Percentiles rank a stretch among this genome's conserved stretches.
These are phyloP conservation scores for Parastagonospora avenae DNA, from an alignment of 2,329 filamentous ascomycete species.

Conservation along the genomic window DNA sequence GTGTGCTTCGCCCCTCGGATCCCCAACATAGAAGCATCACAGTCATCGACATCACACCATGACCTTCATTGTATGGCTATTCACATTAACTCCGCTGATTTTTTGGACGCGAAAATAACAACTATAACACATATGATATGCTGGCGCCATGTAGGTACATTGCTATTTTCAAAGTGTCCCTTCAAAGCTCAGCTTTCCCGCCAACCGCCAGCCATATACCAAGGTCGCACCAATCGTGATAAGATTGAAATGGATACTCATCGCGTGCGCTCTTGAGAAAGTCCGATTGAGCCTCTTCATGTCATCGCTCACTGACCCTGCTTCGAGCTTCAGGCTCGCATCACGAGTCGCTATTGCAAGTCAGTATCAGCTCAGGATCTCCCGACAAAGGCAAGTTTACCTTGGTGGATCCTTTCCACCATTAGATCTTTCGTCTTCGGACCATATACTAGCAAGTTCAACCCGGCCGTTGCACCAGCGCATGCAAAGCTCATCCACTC, in stretches of 20 bases:
- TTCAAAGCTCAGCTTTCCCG: constrained; percentile 18
- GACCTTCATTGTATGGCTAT: too few species aligned
- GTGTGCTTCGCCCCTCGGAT: too few species aligned
- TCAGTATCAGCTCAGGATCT: background rate
- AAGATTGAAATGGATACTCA: constrained; percentile 52
- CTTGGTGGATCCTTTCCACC: constrained; percentile 41
- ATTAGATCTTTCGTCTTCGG: constrained; percentile 42
- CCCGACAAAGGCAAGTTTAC: constrained; percentile 11
- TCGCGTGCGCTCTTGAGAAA: constrained; percentile 48
- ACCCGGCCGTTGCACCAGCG: constrained; percentile 33
- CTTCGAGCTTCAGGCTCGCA: constrained; percentile 2
- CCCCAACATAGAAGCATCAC: too few species aligned
- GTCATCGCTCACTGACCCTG: constrained; percentile 11
- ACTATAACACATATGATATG: too few species aligned
- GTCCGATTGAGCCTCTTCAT: constrained; percentile 35
- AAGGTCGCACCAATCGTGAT: constrained; percentile 42
- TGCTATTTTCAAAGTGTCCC: background rate
- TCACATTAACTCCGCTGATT: too few species aligned
- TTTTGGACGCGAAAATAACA: too few species aligned
- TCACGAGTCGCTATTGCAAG: constrained; percentile 22
- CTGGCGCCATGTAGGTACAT: background rate
- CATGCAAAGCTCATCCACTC: constrained; percentile 36
- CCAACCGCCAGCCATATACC: constrained; percentile 33
- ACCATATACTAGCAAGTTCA: constrained; percentile 47
- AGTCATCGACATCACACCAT: too few species aligned